These are phyloP conservation scores for Erythrophleum fordii DNA, from an alignment of 306 rosid species.

Conservation along the genomic window DNA sequence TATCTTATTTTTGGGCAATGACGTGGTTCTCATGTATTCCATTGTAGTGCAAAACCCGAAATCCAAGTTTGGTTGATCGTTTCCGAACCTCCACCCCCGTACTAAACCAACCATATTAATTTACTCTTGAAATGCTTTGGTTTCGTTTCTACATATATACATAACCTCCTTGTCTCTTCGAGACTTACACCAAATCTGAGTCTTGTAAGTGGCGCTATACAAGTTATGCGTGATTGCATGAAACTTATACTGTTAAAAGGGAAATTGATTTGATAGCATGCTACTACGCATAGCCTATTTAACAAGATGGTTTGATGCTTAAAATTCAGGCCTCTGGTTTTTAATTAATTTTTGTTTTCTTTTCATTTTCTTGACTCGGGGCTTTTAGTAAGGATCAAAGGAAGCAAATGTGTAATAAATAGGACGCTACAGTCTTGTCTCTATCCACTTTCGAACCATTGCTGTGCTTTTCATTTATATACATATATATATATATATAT, in stretches of 20 bases:
- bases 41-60: slow-evolving; percentile 2
- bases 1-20: slow-evolving; percentile 10
- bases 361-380: not conserved
- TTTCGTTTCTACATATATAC: not conserved
- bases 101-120: not conserved
- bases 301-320: slow-evolving; percentile 17
- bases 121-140: not conserved
- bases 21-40: slow-evolving; percentile 23
- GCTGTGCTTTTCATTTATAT: slow-evolving; percentile 16
- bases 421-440: not conserved
- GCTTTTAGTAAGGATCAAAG: slow-evolving; percentile 4
- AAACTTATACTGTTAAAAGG: not conserved
- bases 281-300: not conserved
- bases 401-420: slow-evolving; percentile 20
- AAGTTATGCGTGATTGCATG: not conserved
- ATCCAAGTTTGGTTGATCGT: not conserved
- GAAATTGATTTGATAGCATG: not conserved
- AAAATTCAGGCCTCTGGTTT: slow-evolving; percentile 13
- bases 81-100: not conserved
- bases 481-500: not conserved
- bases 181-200: not conserved
- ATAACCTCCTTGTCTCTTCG: not conserved
- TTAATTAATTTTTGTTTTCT: slow-evolving; percentile 22
- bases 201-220: not conserved
- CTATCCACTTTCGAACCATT: slow-evolving; percentile 16